Percentiles rank a stretch among this genome's conserved stretches.
Evolutionary conservation across 176 grass and related monocot species (phyloP).

Genomic region (Poa annua): DNA sequence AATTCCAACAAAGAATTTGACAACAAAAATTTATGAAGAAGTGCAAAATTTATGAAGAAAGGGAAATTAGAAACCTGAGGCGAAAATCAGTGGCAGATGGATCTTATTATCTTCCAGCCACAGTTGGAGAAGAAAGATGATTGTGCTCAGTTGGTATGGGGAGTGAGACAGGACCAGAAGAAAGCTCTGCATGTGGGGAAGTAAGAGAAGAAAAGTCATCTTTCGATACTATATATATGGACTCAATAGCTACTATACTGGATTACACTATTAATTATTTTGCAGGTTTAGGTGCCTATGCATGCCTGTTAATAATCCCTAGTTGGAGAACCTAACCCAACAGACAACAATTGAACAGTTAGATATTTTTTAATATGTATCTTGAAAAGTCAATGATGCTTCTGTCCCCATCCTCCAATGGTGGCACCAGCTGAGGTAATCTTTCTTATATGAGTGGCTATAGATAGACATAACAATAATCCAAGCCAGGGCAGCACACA

Average conservation of each 20-base stretch:
- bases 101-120: background rate
- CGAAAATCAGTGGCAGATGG: background rate
- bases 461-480: background rate
- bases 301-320: background rate
- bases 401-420: constrained; percentile 3
- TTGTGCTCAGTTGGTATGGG: background rate
- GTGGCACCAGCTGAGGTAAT: background rate
- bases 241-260: background rate
- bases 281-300: background rate
- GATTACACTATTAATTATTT: constrained; percentile 9
- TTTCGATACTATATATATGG: background rate
- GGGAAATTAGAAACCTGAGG: constrained; percentile 4
- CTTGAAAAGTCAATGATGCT: constrained; percentile 17
- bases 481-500: too few relatives aligned
- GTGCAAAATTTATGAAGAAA: background rate
- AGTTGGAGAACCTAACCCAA: background rate
- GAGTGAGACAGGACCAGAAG: background rate
- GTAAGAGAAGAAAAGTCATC: constrained; percentile 17
- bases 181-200: too few relatives aligned
- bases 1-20: constrained; percentile 18
- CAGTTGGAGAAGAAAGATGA: constrained; percentile 11
- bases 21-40: background rate
- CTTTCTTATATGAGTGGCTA: constrained; percentile 6
- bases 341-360: background rate
- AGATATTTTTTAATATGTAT: constrained; percentile 1